phyloP scores from a whole-genome alignment of 495 filamentous ascomycete genomes.

The Lasiosphaeria ovina region DNA sequence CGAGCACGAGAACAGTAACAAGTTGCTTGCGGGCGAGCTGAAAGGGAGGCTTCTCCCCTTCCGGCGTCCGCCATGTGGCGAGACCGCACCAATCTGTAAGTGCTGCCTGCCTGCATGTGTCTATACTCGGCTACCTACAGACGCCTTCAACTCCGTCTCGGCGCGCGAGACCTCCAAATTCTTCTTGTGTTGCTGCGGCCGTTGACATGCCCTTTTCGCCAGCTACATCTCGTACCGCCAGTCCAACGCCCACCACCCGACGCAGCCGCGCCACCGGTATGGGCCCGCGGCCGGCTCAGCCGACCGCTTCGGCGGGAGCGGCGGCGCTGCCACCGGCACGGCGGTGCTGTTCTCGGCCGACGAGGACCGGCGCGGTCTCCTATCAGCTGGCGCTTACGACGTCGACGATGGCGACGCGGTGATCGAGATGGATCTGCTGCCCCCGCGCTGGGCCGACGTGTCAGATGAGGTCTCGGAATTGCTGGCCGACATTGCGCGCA shows the following conservation, averaged over 20 bases:
- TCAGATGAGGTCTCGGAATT: slow-evolving; percentile 88
- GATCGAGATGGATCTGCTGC: slow-evolving; percentile 97
- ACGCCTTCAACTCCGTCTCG: not conserved
- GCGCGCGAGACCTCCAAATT: no score
- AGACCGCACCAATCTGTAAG: slow-evolving; percentile 96
- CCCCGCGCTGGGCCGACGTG: slow-evolving; percentile 92
- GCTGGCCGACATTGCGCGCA: slow-evolving; percentile 75
- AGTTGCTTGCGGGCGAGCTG: slow-evolving; percentile 18
- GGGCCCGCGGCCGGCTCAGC: slow-evolving; percentile 47
- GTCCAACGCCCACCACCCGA: slow-evolving; percentile 92
- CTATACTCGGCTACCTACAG: not conserved
- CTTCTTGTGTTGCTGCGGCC: not conserved
- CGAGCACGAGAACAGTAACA: not conserved
- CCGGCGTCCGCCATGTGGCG: slow-evolving; percentile 79
- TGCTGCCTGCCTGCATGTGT: not conserved
- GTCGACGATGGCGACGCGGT: slow-evolving; percentile 87
- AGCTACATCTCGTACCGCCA: slow-evolving; percentile 99
- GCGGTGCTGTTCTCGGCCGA: slow-evolving; percentile 38
- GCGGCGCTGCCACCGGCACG: slow-evolving; percentile 34
- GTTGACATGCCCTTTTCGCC: slow-evolving; percentile 4
- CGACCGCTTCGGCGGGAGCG: slow-evolving; percentile 68
- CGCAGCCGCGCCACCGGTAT: slow-evolving; percentile 77
- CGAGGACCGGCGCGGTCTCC: slow-evolving; percentile 81
- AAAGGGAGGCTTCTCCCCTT: slow-evolving; percentile 39
- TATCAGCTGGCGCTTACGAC: slow-evolving; percentile 73